These are phyloP conservation scores for Colletotrichum sansevieriae DNA, from an alignment of 2,329 filamentous ascomycete species.

Conservation along the genomic window DNA sequence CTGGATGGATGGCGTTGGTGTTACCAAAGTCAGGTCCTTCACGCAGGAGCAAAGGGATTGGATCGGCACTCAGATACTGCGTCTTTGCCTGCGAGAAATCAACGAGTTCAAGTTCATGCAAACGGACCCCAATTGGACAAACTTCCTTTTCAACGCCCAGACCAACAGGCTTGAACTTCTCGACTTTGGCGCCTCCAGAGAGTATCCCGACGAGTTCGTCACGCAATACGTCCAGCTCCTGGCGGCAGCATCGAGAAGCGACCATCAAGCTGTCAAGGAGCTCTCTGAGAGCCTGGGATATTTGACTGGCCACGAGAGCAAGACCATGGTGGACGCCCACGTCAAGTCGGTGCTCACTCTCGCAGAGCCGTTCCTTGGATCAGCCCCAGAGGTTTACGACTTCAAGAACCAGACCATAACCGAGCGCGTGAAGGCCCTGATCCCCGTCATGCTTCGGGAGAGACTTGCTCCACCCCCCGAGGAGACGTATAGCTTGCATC, in stretches of 20 bases:
- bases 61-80: conserved; percentile 94
- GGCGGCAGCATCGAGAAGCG: conserved; percentile 79
- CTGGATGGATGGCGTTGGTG: conserved; percentile 86
- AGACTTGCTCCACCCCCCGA: conserved; percentile 91
- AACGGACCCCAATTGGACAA: conserved; percentile 99
- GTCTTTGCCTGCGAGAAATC: conserved; percentile 92
- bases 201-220: conserved; percentile 86
- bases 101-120: conserved; percentile 98
- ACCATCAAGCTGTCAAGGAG: conserved; percentile 72
- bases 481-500: conserved; percentile 95
- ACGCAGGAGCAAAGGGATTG: conserved; percentile 90
- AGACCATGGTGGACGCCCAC: conserved; percentile 90
- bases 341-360: conserved; percentile 89
- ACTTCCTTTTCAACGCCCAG: conserved; percentile 88
- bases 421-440: conserved; percentile 87
- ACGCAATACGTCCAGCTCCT: conserved; percentile 84
- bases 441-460: conserved; percentile 94
- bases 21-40: conserved; percentile 83
- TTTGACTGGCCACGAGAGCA: conserved; percentile 89
- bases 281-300: conserved; percentile 87
- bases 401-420: conserved; percentile 97
- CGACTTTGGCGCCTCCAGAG: conserved; percentile 93
- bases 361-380: conserved; percentile 87
- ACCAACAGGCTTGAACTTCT: conserved; percentile 85
- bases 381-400: conserved; percentile 87